A percentile compares a stretch with the other conserved stretches of the same genome.
phyloP scores from a whole-genome alignment of 2,329 filamentous ascomycete genomes.

The Ceratocystis diversiconidia region DNA sequence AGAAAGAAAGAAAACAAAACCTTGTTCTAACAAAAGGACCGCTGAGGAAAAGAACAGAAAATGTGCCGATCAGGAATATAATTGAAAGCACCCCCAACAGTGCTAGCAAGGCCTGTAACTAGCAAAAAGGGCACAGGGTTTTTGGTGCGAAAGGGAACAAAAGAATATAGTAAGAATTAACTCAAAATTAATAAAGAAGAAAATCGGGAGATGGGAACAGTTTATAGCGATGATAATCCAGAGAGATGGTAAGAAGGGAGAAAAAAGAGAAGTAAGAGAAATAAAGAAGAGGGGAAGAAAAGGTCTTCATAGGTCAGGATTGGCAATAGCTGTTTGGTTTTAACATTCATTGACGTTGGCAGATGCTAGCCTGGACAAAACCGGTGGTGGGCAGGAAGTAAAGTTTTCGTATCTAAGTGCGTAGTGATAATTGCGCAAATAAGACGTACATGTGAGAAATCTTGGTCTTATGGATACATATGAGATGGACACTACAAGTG shows the following conservation, averaged over 20 bases:
- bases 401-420: no score
- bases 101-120: not conserved
- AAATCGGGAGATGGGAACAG: not conserved
- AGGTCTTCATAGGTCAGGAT: not conserved
- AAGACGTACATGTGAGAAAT: no score
- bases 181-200: slow-evolving; percentile 17
- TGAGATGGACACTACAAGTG: no score
- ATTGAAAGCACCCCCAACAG: not conserved
- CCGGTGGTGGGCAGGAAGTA: not conserved
- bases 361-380: not conserved
- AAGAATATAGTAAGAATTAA: not conserved
- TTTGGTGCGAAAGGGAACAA: not conserved
- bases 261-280: slow-evolving; percentile 10
- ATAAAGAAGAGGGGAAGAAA: slow-evolving; percentile 8
- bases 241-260: slow-evolving; percentile 10
- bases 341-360: not conserved
- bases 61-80: not conserved
- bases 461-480: no score
- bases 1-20: not conserved
- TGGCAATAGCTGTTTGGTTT: not conserved
- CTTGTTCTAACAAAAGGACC: slow-evolving; percentile 3
- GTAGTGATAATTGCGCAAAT: no score
- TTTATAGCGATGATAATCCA: slow-evolving; percentile 7
- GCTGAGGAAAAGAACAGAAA: not conserved
- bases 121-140: not conserved